Conservation (phyloP, 2,329 filamentous ascomycete genomes). For the Dendryphion nanum region DNA sequence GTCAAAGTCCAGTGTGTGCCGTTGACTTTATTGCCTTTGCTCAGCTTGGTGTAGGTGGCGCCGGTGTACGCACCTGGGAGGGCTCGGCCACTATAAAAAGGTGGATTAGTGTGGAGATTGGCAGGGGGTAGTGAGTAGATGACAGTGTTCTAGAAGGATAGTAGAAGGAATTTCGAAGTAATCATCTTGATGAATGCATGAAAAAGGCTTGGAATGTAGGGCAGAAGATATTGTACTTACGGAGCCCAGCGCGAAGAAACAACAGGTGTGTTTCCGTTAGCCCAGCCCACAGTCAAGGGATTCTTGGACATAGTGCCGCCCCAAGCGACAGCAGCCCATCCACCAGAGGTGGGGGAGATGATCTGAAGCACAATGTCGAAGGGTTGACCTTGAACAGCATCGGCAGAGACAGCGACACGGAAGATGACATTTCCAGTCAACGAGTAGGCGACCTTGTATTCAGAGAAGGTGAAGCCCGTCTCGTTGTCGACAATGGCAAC, state of each 20-base stretch:
- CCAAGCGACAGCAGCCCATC: conserved; percentile 31
- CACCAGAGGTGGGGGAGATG: conserved; percentile 22
- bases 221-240: too few species aligned
- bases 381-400: conserved; percentile 13
- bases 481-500: conserved; percentile 23
- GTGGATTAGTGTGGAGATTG: too few species aligned
- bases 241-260: conserved; percentile 30
- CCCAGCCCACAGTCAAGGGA: conserved; percentile 28
- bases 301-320: conserved; percentile 32
- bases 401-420: conserved; percentile 26
- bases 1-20: conserved; percentile 32
- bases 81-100: conserved; percentile 17
- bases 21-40: conserved; percentile 26
- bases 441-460: conserved; percentile 27
- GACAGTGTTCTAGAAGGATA: neutral
- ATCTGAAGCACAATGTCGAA: conserved; percentile 31
- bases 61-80: conserved; percentile 22
- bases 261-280: conserved; percentile 23
- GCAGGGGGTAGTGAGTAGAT: neutral
- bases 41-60: conserved; percentile 22
- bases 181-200: neutral
- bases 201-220: neutral
- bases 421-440: conserved; percentile 25
- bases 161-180: too few species aligned
- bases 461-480: conserved; percentile 35